Percentiles rank a stretch among this genome's conserved stretches.
Evolutionary conservation across 352 stramenopile genomes (phyloP).

Genomic region (Phytophthora macrochlamydospora): DNA sequence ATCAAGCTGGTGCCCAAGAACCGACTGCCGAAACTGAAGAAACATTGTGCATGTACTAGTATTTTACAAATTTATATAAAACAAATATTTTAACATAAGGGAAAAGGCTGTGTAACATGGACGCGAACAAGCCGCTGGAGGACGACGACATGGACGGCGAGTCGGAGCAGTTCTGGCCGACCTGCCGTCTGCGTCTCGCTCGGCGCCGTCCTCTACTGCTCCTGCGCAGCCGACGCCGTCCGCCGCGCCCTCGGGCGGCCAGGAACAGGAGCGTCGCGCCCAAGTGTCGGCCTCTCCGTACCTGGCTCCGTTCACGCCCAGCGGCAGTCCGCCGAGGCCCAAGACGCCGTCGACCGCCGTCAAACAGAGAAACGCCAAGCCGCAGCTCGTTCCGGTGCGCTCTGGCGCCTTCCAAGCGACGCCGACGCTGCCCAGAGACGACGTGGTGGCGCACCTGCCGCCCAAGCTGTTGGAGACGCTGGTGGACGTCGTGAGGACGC

Average conservation of each 20-base stretch:
- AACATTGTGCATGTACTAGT: no score
- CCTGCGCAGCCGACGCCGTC: constrained; percentile 24
- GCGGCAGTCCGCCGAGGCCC: constrained; percentile 54
- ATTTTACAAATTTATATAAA: no score
- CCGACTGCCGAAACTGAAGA: no score
- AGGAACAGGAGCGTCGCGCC: constrained; percentile 58
- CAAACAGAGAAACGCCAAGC: constrained; percentile 38
- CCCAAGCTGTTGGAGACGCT: constrained; percentile 61
- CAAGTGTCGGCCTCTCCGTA: constrained; percentile 72
- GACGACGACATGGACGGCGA: constrained; percentile 32
- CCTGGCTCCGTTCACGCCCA: constrained; percentile 69
- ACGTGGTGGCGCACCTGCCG: constrained; percentile 66
- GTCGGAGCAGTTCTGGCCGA: constrained; percentile 34
- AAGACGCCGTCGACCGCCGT: constrained; percentile 59
- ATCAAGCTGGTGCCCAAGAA: no score
- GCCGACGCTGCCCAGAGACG: constrained; percentile 50
- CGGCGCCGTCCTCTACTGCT: constrained; percentile 1
- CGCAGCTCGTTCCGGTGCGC: constrained; percentile 62
- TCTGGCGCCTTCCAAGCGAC: constrained; percentile 23
- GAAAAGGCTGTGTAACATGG: constrained; percentile 8
- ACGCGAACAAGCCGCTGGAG: constrained; percentile 21
- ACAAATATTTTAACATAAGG: no score
- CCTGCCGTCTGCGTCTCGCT: constrained; percentile 19
- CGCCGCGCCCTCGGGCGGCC: constrained; percentile 7
- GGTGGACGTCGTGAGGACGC: constrained; percentile 60